Percentiles rank a stretch among this genome's conserved stretches.
Evolutionary conservation across 2,329 filamentous ascomycete genomes (phyloP).

Genomic region (Curvularia lunata): DNA sequence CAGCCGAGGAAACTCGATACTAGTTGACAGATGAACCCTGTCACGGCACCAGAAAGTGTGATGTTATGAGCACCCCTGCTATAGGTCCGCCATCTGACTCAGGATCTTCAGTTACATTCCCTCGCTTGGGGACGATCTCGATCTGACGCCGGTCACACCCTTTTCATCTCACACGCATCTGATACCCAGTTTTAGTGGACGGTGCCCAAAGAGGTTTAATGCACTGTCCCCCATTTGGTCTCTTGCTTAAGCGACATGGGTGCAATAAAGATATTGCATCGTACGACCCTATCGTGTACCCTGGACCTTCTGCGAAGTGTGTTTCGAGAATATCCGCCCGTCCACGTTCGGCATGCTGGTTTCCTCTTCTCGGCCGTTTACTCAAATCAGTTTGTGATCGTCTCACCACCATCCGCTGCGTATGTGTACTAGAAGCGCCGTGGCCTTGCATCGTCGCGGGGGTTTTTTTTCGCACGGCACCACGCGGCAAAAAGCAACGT

Average conservation of each 20-base stretch:
- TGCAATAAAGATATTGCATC: conserved; percentile 23
- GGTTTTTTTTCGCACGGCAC: conserved; percentile 10
- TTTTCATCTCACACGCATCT: conserved; percentile 21
- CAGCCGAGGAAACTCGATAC: conserved; percentile 5
- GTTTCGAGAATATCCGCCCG: conserved; percentile 18
- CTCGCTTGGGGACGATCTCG: conserved; percentile 18
- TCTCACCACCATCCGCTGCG: conserved; percentile 8
- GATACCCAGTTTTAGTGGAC: conserved; percentile 17
- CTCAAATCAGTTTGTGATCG: conserved; percentile 15
- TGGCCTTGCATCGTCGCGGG: conserved; percentile 4
- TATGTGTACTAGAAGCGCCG: conserved; percentile 2
- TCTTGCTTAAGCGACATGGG: conserved; percentile 27
- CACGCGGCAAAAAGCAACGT: conserved; percentile 16
- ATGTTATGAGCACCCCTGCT: conserved; percentile 8
- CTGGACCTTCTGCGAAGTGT: conserved; percentile 12
- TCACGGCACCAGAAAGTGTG: conserved; percentile 7
- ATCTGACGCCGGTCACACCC: conserved; percentile 18
- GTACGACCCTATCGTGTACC: conserved; percentile 23
- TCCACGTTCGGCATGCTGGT: conserved; percentile 7
- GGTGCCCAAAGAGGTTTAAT: conserved; percentile 20
- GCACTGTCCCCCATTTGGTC: conserved; percentile 11
- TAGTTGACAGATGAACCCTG: conserved; percentile 8
- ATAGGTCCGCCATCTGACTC: conserved; percentile 14
- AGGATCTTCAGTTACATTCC: conserved; percentile 11
- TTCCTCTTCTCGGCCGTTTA: conserved; percentile 7